Evolutionary conservation across 352 stramenopile species (phyloP).

Genomic region (Thalassiosira hispida): DNA sequence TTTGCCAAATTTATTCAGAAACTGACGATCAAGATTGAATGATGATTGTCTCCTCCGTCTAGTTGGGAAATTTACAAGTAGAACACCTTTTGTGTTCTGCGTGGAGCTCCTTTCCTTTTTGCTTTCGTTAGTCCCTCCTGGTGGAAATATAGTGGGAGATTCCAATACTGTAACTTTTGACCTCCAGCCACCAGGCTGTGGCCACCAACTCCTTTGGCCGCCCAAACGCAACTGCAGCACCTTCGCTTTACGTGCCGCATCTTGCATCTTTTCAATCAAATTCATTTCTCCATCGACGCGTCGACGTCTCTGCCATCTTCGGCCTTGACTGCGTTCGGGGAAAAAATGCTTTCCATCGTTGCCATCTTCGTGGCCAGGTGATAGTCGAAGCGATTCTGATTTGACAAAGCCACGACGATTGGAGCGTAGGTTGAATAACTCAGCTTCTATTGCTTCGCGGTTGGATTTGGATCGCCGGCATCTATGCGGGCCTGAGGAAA

Average conservation of each 20-base stretch:
- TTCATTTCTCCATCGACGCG: not conserved
- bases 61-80: conserved; percentile 3
- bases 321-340: not conserved
- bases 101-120: not conserved
- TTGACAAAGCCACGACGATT: conserved; percentile 1
- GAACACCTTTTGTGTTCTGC: not conserved
- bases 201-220: not conserved
- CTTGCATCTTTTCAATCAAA: not conserved
- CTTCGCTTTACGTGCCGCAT: not conserved
- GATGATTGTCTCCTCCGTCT: not conserved
- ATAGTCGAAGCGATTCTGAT: not conserved
- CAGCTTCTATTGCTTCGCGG: conserved; percentile 1
- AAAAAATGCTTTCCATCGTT: not conserved
- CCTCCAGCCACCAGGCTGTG: not conserved
- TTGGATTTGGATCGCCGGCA: no score
- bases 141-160: not conserved
- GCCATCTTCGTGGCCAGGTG: not conserved
- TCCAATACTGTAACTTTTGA: conserved; percentile 7
- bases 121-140: not conserved
- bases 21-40: not conserved
- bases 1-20: not conserved
- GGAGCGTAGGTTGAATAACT: conserved; percentile 6
- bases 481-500: no score
- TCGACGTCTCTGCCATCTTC: not conserved
- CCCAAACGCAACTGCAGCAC: not conserved